Evolutionary conservation across 169 alveolate genomes (phyloP), one percentile per base, ranked within the genome.

Genomic region (Plasmodium sp.): DNA sequence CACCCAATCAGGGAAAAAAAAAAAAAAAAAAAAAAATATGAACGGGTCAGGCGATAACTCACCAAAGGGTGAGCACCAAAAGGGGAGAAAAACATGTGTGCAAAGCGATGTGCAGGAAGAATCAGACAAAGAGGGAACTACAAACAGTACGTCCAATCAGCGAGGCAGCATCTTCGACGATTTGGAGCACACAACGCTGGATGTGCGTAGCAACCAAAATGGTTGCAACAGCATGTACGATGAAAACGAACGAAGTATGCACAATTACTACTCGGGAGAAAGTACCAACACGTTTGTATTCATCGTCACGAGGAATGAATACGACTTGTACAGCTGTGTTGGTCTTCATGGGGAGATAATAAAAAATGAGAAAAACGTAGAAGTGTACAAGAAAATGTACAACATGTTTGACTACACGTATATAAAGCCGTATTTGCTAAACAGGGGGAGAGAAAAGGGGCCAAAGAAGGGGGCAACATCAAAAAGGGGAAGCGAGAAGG

Each of bases 311-410:
- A 62, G 84, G 84, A 81, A 91, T 72, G 91, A 81, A 22, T 81
- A 81, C 41, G 84, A 91, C 51, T 3, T 91, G 77, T 82, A 36
- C 74, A 91, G 74, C 22, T 91, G 95, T 51, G 92, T 91, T 67
- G 95, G 95, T 22, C 51, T 91, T 39, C 83, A 81, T 91, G 95
- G 95, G 27, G 95, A 91, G 74, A 91, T 91, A 81, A 71, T 91
- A 51, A 91, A 91, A 81, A 91, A 91, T 54, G 95, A 91, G 74
- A 91, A 91, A 56, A 67, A 45, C 83, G 27, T 91, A 54, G 84
- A 91, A 31, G 36, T 18, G 36, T 91, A 81, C 71, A 91, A 91
- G 74, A 91, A 91, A 45, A 75, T 73, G 84, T 81, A 91, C 58
- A 91, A 91, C 58, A 79, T 91, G 81, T 14, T 82, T 33, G 95